A percentile compares a stretch with the other conserved stretches of the same genome.
Evolutionary conservation across 768 basidiomycete species (phyloP).

Genomic region (Rhizopogon roseolus): DNA sequence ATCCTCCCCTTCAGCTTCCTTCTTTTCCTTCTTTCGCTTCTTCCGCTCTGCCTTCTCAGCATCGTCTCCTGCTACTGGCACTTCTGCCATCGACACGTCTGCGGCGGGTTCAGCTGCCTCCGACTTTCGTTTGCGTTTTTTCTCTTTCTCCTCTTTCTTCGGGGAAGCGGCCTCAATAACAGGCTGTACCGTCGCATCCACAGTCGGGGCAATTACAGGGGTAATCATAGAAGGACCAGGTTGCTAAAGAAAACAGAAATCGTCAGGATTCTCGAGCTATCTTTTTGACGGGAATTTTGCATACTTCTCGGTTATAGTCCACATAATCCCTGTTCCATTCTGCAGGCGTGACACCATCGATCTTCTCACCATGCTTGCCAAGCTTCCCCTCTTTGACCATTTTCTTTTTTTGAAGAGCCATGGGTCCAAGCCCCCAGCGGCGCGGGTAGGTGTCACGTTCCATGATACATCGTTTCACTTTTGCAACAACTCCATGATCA

Average conservation of each 20-base stretch:
- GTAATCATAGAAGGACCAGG: conserved; percentile 32
- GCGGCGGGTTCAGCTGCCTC: conserved; percentile 41
- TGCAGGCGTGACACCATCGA: conserved; percentile 81
- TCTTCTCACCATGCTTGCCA: conserved; percentile 89
- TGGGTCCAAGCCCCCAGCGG: conserved; percentile 97
- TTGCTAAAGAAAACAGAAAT: conserved; percentile 24
- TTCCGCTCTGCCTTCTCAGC: conserved; percentile 53
- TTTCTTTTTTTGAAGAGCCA: conserved; percentile 97
- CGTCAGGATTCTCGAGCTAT: conserved; percentile 9
- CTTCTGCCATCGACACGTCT: conserved; percentile 38
- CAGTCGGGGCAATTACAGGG: conserved; percentile 13
- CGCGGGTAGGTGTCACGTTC: conserved; percentile 98
- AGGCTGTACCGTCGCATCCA: conserved; percentile 23
- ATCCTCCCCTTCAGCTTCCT: conserved; percentile 35
- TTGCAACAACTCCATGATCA: conserved; percentile 98
- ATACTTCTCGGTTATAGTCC: conserved; percentile 78
- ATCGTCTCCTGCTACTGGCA: conserved; percentile 35
- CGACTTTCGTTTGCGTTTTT: conserved; percentile 83
- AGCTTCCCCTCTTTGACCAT: conserved; percentile 97
- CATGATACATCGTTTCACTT: conserved; percentile 99
- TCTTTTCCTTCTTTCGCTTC: conserved; percentile 62
- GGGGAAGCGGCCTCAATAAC: conserved; percentile 28
- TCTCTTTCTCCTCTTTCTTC: conserved; percentile 60
- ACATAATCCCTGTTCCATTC: conserved; percentile 93
- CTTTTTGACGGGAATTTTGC: conserved; percentile 14